Percentiles rank a stretch among this genome's conserved stretches.
Evolutionary conservation across 1,284 basidiomycete species (phyloP).

Genomic region (Heterobasidion annosum): DNA sequence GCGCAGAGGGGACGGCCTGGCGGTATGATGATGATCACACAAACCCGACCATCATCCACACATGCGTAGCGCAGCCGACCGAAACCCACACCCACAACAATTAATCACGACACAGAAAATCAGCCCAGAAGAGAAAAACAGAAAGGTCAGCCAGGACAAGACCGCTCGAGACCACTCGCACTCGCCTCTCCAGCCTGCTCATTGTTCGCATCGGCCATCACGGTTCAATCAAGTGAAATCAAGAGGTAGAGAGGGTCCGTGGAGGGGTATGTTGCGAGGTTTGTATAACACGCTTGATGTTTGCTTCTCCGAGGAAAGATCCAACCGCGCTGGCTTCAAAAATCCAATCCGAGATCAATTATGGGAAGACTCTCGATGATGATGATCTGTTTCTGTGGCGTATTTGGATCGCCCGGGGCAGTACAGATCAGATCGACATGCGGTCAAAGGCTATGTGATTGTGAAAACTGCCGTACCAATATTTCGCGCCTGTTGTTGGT

Average conservation of each 20-base stretch:
- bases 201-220: not conserved
- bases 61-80: not conserved
- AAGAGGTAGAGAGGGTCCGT: not conserved
- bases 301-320: no score
- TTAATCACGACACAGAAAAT: not conserved
- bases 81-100: not conserved
- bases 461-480: no score
- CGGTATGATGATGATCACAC: not conserved
- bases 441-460: no score
- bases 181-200: not conserved
- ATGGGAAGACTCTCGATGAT: no score
- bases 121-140: not conserved
- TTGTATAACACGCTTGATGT: no score
- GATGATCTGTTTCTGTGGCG: no score
- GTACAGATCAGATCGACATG: no score
- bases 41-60: not conserved
- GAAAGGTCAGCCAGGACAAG: no score
- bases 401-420: no score
- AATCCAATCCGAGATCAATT: no score
- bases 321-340: no score
- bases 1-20: constrained; percentile 64
- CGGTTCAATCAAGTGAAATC: not conserved
- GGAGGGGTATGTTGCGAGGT: not conserved
- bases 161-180: not conserved
- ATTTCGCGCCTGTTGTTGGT: no score